phyloP scores from a whole-genome alignment of 352 stramenopile genomes.

The Pythium phragmiticola region DNA sequence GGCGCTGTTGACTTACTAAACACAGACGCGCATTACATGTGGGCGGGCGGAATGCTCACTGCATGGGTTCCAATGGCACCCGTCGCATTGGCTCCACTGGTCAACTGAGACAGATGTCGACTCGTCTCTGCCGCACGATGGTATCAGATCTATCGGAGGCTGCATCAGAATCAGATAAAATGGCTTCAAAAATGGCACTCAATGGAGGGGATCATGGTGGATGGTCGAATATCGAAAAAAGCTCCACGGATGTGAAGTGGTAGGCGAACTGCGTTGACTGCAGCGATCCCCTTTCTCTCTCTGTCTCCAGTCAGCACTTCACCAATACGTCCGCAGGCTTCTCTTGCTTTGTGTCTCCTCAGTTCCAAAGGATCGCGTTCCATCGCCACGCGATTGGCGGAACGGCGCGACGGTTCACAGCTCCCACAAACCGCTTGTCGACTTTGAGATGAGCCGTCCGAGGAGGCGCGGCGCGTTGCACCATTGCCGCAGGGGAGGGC shows the following conservation, averaged over 20 bases:
- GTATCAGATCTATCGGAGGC: background rate
- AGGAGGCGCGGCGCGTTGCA: background rate
- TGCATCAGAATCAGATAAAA: background rate
- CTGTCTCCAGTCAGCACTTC: background rate
- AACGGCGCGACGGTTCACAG: constrained; percentile 6
- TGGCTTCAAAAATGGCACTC: background rate
- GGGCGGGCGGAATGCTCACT: too few relatives aligned
- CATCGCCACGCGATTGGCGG: constrained; percentile 1
- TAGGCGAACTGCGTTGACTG: background rate
- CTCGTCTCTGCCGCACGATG: too few relatives aligned
- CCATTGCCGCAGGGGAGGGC: too few relatives aligned
- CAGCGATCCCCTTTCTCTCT: background rate
- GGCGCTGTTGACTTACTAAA: background rate
- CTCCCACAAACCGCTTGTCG: background rate
- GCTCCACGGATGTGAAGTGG: background rate
- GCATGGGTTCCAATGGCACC: too few relatives aligned
- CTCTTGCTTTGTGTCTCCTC: background rate
- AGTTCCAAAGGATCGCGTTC: background rate
- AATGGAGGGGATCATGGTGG: background rate
- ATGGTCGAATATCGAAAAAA: background rate
- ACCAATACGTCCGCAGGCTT: background rate
- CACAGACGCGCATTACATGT: background rate
- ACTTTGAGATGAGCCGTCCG: background rate
- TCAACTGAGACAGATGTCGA: too few relatives aligned
- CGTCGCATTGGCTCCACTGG: too few relatives aligned